Evolutionary conservation across 257 asterid genomes (phyloP).

Genomic region (Solanum etuberosum): DNA sequence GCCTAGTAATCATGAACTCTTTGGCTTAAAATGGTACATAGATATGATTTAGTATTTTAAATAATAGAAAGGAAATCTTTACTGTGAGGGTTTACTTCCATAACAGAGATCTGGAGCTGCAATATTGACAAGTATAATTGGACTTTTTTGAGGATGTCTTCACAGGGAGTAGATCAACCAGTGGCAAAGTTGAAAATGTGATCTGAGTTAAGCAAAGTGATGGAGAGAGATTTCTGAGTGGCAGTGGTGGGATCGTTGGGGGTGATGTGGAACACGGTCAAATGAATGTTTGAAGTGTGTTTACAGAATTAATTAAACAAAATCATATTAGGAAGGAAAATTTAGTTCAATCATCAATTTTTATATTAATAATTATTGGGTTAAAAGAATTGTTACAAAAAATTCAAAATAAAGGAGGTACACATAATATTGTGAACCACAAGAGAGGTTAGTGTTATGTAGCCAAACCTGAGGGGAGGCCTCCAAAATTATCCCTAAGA

Average conservation of each 20-base stretch:
- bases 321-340: neutral
- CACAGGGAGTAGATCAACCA: neutral
- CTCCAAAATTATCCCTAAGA: neutral
- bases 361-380: neutral
- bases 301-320: neutral
- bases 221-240: neutral
- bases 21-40: neutral
- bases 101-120: neutral
- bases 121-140: neutral
- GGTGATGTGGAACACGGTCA: neutral
- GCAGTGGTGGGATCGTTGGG: neutral
- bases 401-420: neutral
- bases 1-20: neutral
- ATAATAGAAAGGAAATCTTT: neutral
- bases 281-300: neutral
- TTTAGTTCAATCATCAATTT: neutral
- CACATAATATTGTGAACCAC: neutral
- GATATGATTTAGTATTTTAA: neutral
- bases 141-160: neutral
- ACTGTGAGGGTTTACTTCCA: neutral
- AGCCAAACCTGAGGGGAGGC: neutral
- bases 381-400: neutral
- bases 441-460: neutral
- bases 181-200: neutral
- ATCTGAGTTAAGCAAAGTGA: neutral